Evolutionary conservation across 2,329 filamentous ascomycete genomes (phyloP).

Genomic region (Monilinia fructicola): DNA sequence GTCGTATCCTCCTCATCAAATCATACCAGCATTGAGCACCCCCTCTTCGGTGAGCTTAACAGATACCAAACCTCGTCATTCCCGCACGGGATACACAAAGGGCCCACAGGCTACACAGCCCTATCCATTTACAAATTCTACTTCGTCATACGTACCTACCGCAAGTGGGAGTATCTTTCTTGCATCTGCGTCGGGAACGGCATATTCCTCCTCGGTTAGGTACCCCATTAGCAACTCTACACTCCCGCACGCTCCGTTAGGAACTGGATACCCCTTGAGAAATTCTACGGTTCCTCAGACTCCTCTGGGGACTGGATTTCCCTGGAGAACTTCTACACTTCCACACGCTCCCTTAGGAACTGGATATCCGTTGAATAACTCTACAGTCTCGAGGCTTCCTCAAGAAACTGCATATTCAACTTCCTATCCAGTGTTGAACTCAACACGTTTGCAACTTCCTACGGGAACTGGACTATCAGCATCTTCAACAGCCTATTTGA

Average conservation of each 20-base stretch:
- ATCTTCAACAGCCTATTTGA: no score
- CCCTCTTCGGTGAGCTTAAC: background rate
- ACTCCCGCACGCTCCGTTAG: background rate
- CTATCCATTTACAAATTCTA: background rate
- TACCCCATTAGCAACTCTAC: constrained; percentile 11
- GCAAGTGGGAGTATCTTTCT: background rate
- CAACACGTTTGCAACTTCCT: no score
- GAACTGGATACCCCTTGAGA: background rate
- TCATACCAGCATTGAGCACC: background rate
- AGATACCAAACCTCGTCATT: background rate
- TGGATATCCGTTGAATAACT: background rate
- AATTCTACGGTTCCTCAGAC: no score
- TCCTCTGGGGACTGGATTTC: background rate
- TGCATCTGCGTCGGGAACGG: background rate
- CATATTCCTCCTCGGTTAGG: background rate
- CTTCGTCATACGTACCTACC: background rate
- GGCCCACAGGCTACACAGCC: background rate
- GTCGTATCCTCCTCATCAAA: background rate
- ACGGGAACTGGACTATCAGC: no score
- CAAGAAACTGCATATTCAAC: background rate
- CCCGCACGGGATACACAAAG: background rate
- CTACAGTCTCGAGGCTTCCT: no score
- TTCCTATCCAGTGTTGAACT: background rate
- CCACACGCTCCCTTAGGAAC: background rate
- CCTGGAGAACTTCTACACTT: background rate